Conservation (phyloP, 2,329 filamentous ascomycete species). For the Fusarium beomiforme region DNA sequence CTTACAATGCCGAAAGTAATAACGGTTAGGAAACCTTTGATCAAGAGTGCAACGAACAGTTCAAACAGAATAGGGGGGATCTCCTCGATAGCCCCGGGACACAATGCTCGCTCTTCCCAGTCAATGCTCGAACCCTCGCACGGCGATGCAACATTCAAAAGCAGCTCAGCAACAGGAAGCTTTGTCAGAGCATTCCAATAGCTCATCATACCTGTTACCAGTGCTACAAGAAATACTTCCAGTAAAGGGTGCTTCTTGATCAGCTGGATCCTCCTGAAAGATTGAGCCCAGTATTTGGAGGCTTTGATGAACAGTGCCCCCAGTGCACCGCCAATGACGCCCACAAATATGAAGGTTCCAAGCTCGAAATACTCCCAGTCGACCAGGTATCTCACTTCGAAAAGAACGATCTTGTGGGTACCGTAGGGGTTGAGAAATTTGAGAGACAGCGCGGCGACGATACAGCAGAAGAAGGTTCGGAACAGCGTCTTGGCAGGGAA, state of each 20-base stretch:
- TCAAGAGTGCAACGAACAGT: slow-evolving; percentile 80
- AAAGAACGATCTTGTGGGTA: slow-evolving; percentile 95
- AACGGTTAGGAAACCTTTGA: slow-evolving; percentile 88
- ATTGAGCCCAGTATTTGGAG: slow-evolving; percentile 87
- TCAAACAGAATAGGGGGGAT: slow-evolving; percentile 81
- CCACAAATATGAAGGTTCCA: slow-evolving; percentile 83
- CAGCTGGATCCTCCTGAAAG: slow-evolving; percentile 80
- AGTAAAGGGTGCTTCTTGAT: slow-evolving; percentile 88
- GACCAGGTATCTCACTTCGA: slow-evolving; percentile 87
- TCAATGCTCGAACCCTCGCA: slow-evolving; percentile 76
- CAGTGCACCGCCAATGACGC: slow-evolving; percentile 82
- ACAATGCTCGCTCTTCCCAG: slow-evolving; percentile 77
- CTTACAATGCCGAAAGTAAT: slow-evolving; percentile 89
- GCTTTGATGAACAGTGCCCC: slow-evolving; percentile 98
- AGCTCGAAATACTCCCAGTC: slow-evolving; percentile 98
- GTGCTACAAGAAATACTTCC: slow-evolving; percentile 87
- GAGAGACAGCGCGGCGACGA: slow-evolving; percentile 87
- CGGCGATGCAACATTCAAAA: slow-evolving; percentile 90
- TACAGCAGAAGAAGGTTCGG: slow-evolving; percentile 97
- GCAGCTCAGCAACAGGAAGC: slow-evolving; percentile 86
- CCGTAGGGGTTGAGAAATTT: slow-evolving; percentile 98
- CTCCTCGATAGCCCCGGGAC: slow-evolving; percentile 75
- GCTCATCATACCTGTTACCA: slow-evolving; percentile 83
- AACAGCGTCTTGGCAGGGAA: slow-evolving; percentile 98
- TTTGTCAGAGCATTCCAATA: slow-evolving; percentile 96